Conservation (phyloP, 768 basidiomycete species). For the Flagelloscypha sp. region DNA sequence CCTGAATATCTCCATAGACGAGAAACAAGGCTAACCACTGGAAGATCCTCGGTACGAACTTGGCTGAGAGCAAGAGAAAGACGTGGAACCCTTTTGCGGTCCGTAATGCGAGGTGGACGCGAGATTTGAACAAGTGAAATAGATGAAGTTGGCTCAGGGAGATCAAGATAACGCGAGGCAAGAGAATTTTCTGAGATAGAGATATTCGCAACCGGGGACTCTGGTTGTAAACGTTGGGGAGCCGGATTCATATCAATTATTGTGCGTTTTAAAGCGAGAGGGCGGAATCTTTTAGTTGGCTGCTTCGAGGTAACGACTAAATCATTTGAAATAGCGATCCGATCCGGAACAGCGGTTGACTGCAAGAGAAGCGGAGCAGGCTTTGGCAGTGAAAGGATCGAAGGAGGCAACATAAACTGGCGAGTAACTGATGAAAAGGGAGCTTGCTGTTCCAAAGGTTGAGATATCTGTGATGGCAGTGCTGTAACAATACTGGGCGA, state of each 20-base stretch:
- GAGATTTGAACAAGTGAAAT: slow-evolving; percentile 32
- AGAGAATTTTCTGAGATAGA: slow-evolving; percentile 2
- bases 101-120: slow-evolving; percentile 49
- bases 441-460: too few relatives aligned
- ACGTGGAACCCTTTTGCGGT: slow-evolving; percentile 44
- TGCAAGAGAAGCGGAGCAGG: slow-evolving; percentile 1
- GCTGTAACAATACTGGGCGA: not conserved
- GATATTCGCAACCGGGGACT: not conserved
- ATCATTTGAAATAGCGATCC: not conserved
- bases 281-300: slow-evolving; percentile 23
- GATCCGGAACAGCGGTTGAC: too few relatives aligned
- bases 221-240: slow-evolving; percentile 5
- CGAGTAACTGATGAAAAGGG: not conserved
- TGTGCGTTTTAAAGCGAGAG: slow-evolving; percentile 18
- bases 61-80: slow-evolving; percentile 49
- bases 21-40: slow-evolving; percentile 43
- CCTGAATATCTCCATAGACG: slow-evolving; percentile 59
- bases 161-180: slow-evolving; percentile 24
- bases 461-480: too few relatives aligned
- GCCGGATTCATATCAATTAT: too few relatives aligned
- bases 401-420: not conserved
- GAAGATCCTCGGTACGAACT: slow-evolving; percentile 36
- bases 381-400: not conserved
- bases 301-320: not conserved
- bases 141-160: slow-evolving; percentile 16